Evolutionary conservation across 202 grass and related monocot genomes (phyloP).

Genomic region (Saccharum hybrid): DNA sequence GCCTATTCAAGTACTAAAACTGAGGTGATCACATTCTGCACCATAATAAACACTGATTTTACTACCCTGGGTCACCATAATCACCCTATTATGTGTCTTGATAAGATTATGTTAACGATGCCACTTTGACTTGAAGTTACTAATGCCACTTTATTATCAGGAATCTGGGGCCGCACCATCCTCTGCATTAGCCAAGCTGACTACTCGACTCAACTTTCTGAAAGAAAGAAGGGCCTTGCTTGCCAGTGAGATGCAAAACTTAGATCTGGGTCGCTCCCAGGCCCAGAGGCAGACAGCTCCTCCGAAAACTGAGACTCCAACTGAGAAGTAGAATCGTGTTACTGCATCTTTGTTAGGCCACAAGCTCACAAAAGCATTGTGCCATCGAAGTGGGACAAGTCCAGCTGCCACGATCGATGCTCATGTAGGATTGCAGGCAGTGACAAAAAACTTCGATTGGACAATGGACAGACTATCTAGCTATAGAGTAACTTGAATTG

Average conservation of each 20-base stretch:
- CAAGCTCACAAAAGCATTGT: not conserved
- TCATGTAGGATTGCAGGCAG: constrained; percentile 21
- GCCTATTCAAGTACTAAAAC: constrained; percentile 44
- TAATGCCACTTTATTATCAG: constrained; percentile 50
- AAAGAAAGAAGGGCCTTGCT: constrained; percentile 81
- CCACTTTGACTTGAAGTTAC: constrained; percentile 28
- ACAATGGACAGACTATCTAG: constrained; percentile 16
- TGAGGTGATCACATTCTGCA: constrained; percentile 42
- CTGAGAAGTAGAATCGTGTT: constrained; percentile 41
- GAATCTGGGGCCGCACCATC: constrained; percentile 60
- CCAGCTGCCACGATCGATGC: constrained; percentile 21
- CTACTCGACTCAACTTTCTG: constrained; percentile 81
- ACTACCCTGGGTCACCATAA: constrained; percentile 1
- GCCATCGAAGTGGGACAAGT: not conserved
- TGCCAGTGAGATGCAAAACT: constrained; percentile 68
- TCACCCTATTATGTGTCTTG: not conserved
- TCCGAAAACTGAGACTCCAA: constrained; percentile 48
- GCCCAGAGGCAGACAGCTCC: constrained; percentile 34
- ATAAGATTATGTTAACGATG: not conserved
- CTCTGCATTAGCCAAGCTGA: constrained; percentile 73
- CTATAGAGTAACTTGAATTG: constrained; percentile 43
- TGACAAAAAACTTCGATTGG: constrained; percentile 33
- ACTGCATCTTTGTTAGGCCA: constrained; percentile 22
- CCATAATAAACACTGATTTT: constrained; percentile 10
- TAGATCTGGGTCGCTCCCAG: constrained; percentile 46